Percentiles rank a stretch among this genome's conserved stretches.
These are phyloP conservation scores for Canariomyces notabilis DNA, from an alignment of 2,329 filamentous ascomycete genomes.

Conservation along the genomic window DNA sequence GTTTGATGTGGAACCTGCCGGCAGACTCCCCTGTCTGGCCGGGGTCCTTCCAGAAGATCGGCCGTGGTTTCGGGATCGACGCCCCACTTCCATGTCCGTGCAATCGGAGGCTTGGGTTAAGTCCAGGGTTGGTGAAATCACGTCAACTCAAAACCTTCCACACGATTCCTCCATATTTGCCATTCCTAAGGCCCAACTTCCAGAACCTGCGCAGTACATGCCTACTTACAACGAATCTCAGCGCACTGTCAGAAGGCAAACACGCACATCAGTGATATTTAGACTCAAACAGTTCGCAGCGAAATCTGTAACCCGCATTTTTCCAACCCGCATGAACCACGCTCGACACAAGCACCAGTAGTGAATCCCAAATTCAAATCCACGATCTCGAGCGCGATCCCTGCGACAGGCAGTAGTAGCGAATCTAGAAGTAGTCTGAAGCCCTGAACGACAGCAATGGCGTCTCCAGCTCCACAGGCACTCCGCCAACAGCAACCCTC, in stretches of 20 bases:
- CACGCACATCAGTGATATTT: no score
- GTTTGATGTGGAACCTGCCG: not conserved
- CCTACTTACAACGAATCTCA: no score
- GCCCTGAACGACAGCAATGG: conserved; percentile 7
- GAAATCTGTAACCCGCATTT: no score
- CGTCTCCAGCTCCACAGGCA: conserved; percentile 9
- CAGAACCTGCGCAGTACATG: no score
- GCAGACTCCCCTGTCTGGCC: not conserved
- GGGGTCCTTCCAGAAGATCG: conserved; percentile 7
- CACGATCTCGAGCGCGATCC: not conserved
- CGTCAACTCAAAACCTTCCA: no score
- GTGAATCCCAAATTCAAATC: not conserved
- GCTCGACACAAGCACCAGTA: not conserved
- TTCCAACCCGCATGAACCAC: no score
- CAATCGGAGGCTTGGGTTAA: not conserved
- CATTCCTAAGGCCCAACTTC: no score
- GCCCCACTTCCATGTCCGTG: conserved; percentile 10
- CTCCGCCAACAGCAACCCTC: conserved; percentile 13
- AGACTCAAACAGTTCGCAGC: no score
- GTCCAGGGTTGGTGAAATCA: no score
- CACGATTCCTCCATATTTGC: no score
- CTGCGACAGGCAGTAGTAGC: not conserved
- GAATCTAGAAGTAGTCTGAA: no score
- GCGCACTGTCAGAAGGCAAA: no score
- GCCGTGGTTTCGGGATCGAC: conserved; percentile 5